Conservation (phyloP, 352 stramenopile species). For the Phytophthora ramorum region DNA sequence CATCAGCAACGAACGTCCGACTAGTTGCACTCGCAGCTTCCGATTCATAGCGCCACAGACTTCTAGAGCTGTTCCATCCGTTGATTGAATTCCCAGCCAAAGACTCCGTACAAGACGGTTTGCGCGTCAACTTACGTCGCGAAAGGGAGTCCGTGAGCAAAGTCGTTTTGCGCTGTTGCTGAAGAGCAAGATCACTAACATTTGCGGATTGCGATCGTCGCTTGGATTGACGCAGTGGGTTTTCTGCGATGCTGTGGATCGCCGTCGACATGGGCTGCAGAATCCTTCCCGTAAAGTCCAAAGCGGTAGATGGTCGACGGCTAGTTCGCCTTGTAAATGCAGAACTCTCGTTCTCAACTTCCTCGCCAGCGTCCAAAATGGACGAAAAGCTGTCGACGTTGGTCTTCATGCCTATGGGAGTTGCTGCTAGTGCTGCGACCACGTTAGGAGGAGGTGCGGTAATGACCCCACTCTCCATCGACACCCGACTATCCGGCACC, state of each 20-base stretch:
- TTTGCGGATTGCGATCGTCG: slow-evolving; percentile 21
- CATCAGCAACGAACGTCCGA: slow-evolving; percentile 28
- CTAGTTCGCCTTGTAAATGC: slow-evolving; percentile 5
- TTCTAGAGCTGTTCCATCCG: slow-evolving; percentile 18
- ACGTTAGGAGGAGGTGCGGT: slow-evolving; percentile 15
- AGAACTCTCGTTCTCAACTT: neutral
- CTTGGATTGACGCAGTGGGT: slow-evolving; percentile 19
- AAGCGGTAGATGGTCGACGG: neutral
- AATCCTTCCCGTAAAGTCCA: slow-evolving; percentile 10
- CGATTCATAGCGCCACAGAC: slow-evolving; percentile 37
- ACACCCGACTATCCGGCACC: slow-evolving; percentile 19
- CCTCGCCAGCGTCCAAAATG: slow-evolving; percentile 24
- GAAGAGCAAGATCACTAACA: neutral
- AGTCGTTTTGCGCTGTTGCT: slow-evolving; percentile 23
- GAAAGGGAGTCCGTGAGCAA: slow-evolving; percentile 39
- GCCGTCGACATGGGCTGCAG: slow-evolving; percentile 11
- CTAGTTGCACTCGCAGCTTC: slow-evolving; percentile 19
- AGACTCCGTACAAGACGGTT: slow-evolving; percentile 19
- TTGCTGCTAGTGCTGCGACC: slow-evolving; percentile 20
- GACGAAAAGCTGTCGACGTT: slow-evolving; percentile 58
- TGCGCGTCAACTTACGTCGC: slow-evolving; percentile 17
- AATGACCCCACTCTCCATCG: slow-evolving; percentile 37
- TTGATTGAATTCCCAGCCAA: slow-evolving; percentile 10
- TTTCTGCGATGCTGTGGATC: slow-evolving; percentile 33
- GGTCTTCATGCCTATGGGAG: slow-evolving; percentile 38